Evolutionary conservation across 2,329 filamentous ascomycete genomes (phyloP), one percentile per base, ranked within the genome.

Genomic region (Harringtonia lauricola): DNA sequence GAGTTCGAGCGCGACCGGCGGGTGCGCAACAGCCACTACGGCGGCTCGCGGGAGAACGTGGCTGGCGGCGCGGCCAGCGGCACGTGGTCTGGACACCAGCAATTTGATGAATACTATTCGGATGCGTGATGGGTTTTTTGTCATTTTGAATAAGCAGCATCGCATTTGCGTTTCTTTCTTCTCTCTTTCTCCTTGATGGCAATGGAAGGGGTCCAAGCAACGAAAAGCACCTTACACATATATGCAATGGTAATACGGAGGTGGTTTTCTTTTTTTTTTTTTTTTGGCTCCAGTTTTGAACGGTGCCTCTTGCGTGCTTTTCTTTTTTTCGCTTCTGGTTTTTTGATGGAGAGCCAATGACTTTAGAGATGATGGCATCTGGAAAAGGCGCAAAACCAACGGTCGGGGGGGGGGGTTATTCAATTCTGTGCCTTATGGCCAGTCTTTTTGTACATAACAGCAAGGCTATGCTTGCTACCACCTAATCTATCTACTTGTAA

Each of bases 1-100:
- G 92, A 98, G 64, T 98, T 96, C 59, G 92, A 98, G 70, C 68
- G 75, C 17, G 75, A 79, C 49, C 71, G 74, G 49, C 66, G 75
- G 28, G 58, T 62, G 41, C 66, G 64, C 51, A 65, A 58, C 54
- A 64, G 65, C 49, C 74, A 72, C 59, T 76, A n/a, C n/a, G n/a
- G 72, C 69, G 68, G 65, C 17, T 67, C 67, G 24, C 65, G 65
- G 46, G 74, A 78, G 56, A 76, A 68, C 45, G 60, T 76, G 33
- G 60, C 62, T 12, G 62, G 62, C 36, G 61, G 63, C 19, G 56
- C 55, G 37, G 49, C 49, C 50, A 57, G 54, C 36, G 47, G 49
- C 7, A 42, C 47, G 15, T 74, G 70, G 68, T 60, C 66, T 15
- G 59, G 59, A 39, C 68, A 72, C 39, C 62, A 66, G 37, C 71